Evolutionary conservation across 106 monocot genomes (phyloP).

Genomic region (Triglochin maritima): DNA sequence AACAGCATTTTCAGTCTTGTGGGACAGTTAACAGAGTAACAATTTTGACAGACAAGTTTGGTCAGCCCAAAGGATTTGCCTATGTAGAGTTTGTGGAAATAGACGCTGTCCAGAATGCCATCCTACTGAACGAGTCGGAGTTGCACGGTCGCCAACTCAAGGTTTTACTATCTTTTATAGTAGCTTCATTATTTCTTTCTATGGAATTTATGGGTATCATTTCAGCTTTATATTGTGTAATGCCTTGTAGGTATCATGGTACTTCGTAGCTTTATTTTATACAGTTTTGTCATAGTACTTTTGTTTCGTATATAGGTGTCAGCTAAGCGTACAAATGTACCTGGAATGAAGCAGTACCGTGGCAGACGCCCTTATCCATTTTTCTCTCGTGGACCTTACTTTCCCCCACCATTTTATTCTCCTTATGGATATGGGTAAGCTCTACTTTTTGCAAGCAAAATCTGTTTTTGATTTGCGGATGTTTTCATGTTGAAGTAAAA

Average conservation of each 20-base stretch:
- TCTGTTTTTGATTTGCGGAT: background rate
- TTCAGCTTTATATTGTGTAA: background rate
- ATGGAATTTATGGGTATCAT: background rate
- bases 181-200: background rate
- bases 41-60: slow-evolving; percentile 41
- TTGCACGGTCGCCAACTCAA: slow-evolving; percentile 37
- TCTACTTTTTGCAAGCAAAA: background rate
- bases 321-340: slow-evolving; percentile 36
- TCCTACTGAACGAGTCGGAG: slow-evolving; percentile 41
- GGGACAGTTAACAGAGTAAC: slow-evolving; percentile 43
- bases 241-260: background rate
- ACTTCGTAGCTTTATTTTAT: background rate
- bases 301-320: slow-evolving; percentile 16
- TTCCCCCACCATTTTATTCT: slow-evolving; percentile 22
- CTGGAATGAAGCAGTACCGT: slow-evolving; percentile 39
- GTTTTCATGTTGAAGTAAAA: background rate
- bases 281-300: background rate
- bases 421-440: slow-evolving; percentile 33
- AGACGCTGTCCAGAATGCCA: slow-evolving; percentile 35
- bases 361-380: slow-evolving; percentile 28
- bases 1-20: slow-evolving; percentile 44
- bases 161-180: background rate
- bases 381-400: slow-evolving; percentile 10
- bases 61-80: slow-evolving; percentile 42
- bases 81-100: slow-evolving; percentile 42